Evolutionary conservation across 306 rosid genomes (phyloP), one percentile per base, ranked within the genome.

Genomic region (Quercus glauca): DNA sequence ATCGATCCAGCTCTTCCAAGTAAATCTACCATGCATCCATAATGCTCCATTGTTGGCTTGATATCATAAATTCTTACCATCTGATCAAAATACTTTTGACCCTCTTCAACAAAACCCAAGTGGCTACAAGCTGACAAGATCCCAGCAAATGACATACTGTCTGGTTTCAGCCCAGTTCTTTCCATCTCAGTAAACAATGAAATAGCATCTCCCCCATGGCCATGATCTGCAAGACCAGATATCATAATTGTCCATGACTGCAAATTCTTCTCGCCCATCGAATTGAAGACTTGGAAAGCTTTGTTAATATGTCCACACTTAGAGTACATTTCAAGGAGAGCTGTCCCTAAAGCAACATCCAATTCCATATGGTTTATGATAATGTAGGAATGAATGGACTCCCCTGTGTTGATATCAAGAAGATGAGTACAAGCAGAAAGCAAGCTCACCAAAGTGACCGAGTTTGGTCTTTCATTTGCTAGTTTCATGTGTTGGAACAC

Each of bases 101-200:
- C 92, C 75, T 87, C 85, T 26, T 13, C 35, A 58, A 89, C 91
- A 80, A 87, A 87, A 15, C 95, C 92, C 78, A 86, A 72, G 86
- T 91, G 94, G 81, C 94, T 85, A 86, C 94, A 91, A 23, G 94
- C 92, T 3, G 94, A 88, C 49, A 88, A 83, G 73, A 91, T 87
- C 26, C 67, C 89, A 5, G 90, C 80, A 85, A 83, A 88, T 21
- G 88, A 73, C 56, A 87, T 53, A 83, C 92, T 73, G 82, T 89
- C 95, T 0, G 83, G 91, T 57, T 14, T 49, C 75, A 84, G 31
- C 49, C 95, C 92, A 63, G 58, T 64, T 26, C 61, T 69, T 72
- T 89, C 87, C 95, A 89, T 85, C 29, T 28, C 64, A 26, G 72
- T 49, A 73, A 89, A 91, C 65, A 91, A 52, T 11, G 80, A 76